phyloP scores from a whole-genome alignment of 176 grass and related monocot species.

The Areca catechu region DNA sequence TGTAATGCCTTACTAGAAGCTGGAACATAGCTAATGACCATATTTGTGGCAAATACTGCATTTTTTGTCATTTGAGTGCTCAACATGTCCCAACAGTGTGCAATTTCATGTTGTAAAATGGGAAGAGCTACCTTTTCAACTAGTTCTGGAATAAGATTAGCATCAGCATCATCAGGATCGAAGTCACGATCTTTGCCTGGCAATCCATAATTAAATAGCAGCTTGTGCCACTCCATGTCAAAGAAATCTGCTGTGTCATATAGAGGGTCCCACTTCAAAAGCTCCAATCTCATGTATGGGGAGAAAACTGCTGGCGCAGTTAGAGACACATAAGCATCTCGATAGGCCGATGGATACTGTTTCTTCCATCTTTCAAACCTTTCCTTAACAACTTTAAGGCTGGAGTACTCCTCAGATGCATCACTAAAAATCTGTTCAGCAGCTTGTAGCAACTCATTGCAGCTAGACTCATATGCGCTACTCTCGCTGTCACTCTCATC shows the following conservation, averaged over 20 bases:
- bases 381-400: conserved; percentile 78
- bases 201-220: conserved; percentile 58
- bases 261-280: conserved; percentile 91
- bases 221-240: conserved; percentile 70
- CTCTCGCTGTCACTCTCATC: conserved; percentile 95
- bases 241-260: conserved; percentile 48
- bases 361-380: conserved; percentile 85
- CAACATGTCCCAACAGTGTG: conserved; percentile 80
- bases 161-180: conserved; percentile 41
- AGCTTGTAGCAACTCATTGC: conserved; percentile 68
- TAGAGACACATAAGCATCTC: conserved; percentile 68
- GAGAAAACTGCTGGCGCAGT: conserved; percentile 59
- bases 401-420: conserved; percentile 86
- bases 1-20: conserved; percentile 49
- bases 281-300: conserved; percentile 82
- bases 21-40: conserved; percentile 67
- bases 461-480: conserved; percentile 63
- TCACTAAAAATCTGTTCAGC: conserved; percentile 69
- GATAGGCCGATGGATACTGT: conserved; percentile 56
- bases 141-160: conserved; percentile 50
- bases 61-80: conserved; percentile 64
- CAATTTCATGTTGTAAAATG: conserved; percentile 82
- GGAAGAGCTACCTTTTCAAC: conserved; percentile 93
- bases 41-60: conserved; percentile 41
- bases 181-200: conserved; percentile 15